Evolutionary conservation across 2,329 filamentous ascomycete genomes (phyloP).

Genomic region (Aaosphaeria arxii): DNA sequence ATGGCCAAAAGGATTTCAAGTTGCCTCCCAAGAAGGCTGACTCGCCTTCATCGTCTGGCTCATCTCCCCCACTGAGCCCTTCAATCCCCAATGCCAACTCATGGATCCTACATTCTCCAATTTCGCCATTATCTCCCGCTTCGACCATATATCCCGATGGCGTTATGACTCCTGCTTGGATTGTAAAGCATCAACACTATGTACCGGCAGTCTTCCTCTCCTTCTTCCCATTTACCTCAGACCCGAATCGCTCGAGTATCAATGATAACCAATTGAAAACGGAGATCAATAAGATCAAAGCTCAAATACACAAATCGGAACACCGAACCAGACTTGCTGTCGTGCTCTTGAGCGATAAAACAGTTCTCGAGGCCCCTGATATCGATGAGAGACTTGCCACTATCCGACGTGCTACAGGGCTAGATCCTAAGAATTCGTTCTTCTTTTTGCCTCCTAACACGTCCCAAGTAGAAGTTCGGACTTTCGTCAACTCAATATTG

Average conservation of each 20-base stretch:
- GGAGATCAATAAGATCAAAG: constrained; percentile 77
- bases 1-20: constrained; percentile 46
- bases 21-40: constrained; percentile 63
- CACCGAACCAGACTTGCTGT: constrained; percentile 78
- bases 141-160: constrained; percentile 89
- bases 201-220: constrained; percentile 78
- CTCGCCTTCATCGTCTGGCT: constrained; percentile 52
- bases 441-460: constrained; percentile 79
- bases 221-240: constrained; percentile 74
- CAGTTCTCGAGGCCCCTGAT: constrained; percentile 55
- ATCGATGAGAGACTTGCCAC: constrained; percentile 74
- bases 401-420: constrained; percentile 73
- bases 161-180: constrained; percentile 76
- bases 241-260: constrained; percentile 70
- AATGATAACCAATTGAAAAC: constrained; percentile 84
- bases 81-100: constrained; percentile 47
- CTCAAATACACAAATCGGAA: constrained; percentile 64
- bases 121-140: constrained; percentile 82
- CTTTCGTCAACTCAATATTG: constrained; percentile 72
- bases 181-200: constrained; percentile 82
- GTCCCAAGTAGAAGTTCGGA: constrained; percentile 67
- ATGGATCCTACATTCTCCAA: constrained; percentile 76
- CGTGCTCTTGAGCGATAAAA: constrained; percentile 72
- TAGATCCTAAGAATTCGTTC: constrained; percentile 76
- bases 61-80: constrained; percentile 51